phyloP scores from a whole-genome alignment of 352 stramenopile genomes.

The Phytophthora sp. region DNA sequence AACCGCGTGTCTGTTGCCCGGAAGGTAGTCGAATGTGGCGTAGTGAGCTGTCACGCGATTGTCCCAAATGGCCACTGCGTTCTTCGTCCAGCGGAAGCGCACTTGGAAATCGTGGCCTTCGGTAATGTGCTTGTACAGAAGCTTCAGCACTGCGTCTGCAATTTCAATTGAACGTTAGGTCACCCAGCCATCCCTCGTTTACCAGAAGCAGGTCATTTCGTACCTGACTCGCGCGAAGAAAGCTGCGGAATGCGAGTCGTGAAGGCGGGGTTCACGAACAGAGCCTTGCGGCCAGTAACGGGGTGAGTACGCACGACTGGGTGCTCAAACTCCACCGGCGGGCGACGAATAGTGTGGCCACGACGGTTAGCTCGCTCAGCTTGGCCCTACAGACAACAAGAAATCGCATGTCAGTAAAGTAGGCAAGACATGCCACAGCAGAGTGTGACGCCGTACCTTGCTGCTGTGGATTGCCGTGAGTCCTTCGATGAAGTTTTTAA shows the following conservation, averaged over 20 bases:
- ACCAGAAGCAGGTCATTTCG: not conserved
- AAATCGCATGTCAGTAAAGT: too few relatives aligned
- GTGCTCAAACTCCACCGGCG: not conserved
- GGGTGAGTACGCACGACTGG: not conserved
- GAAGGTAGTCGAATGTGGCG: conserved; percentile 29
- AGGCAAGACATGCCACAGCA: too few relatives aligned
- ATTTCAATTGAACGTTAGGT: not conserved
- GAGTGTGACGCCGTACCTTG: not conserved
- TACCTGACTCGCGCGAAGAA: not conserved
- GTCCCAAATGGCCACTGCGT: conserved; percentile 32
- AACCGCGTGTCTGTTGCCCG: conserved; percentile 25
- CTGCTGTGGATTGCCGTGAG: not conserved
- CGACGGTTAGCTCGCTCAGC: not conserved
- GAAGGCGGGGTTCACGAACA: not conserved
- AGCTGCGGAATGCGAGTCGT: not conserved
- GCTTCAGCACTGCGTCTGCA: conserved; percentile 21
- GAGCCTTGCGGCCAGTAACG: not conserved
- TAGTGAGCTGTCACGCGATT: conserved; percentile 31
- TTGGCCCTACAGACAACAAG: not conserved
- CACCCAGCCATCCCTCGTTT: not conserved
- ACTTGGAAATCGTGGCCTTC: conserved; percentile 29
- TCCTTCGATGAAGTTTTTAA: not conserved
- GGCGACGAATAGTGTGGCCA: not conserved
- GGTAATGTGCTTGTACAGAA: conserved; percentile 24
- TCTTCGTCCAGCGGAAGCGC: conserved; percentile 33